Conservation (phyloP, 2,329 filamentous ascomycete genomes). For the Fusarium incarnatum region DNA sequence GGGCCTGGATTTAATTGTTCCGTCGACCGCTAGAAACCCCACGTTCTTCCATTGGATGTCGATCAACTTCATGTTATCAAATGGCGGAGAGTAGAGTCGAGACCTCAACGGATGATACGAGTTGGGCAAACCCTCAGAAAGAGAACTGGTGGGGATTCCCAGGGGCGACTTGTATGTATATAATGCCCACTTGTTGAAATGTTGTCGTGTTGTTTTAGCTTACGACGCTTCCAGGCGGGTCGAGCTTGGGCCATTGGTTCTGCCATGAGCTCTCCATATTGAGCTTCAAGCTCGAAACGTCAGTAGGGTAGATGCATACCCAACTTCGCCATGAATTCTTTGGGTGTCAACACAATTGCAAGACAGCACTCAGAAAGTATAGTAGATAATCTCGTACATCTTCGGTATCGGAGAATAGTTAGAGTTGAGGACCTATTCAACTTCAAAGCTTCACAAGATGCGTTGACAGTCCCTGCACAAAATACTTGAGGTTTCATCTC, state of each 20-base stretch:
- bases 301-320: neutral
- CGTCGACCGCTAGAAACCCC: slow-evolving; percentile 36
- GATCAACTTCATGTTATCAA: slow-evolving; percentile 6
- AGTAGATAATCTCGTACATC: accelerated
- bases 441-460: neutral
- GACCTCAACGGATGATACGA: slow-evolving; percentile 35
- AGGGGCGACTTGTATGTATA: neutral
- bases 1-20: slow-evolving; percentile 35
- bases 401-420: neutral
- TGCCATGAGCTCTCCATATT: neutral
- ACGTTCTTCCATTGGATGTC: slow-evolving; percentile 25
- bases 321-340: neutral
- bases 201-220: slow-evolving; percentile 1
- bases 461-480: too few species aligned
- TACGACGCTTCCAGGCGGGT: slow-evolving; percentile 14
- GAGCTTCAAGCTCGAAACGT: neutral
- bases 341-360: neutral
- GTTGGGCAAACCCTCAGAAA: slow-evolving; percentile 15
- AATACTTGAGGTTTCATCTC: accelerated
- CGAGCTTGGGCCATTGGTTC: neutral
- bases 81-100: slow-evolving; percentile 22
- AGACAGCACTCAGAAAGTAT: neutral
- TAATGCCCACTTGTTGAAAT: slow-evolving; percentile 16
- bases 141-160: slow-evolving; percentile 6
- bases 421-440: neutral